Evolutionary conservation across 768 basidiomycete species (phyloP).

Genomic region (Tylopilus intermedius): DNA sequence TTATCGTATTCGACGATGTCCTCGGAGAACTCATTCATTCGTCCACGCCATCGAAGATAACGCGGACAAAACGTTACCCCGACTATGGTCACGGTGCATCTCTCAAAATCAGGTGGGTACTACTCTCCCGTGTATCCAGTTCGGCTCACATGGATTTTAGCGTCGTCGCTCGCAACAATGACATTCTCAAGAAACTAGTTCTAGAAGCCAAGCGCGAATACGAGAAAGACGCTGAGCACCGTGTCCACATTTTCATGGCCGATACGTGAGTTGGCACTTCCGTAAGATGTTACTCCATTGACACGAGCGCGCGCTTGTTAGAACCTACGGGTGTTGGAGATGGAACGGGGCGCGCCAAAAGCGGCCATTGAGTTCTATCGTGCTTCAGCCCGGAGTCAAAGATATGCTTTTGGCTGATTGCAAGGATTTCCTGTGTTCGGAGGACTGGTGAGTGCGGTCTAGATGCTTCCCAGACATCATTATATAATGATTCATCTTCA

Average conservation of each 20-base stretch:
- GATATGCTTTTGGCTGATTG: slow-evolving; percentile 88
- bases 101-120: slow-evolving; percentile 70
- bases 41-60: slow-evolving; percentile 49
- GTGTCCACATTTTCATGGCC: slow-evolving; percentile 84
- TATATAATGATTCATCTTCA: slow-evolving; percentile 16
- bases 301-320: slow-evolving; percentile 22
- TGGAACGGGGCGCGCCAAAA: slow-evolving; percentile 89
- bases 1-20: slow-evolving; percentile 7
- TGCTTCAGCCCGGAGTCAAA: slow-evolving; percentile 83
- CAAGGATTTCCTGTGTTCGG: slow-evolving; percentile 77
- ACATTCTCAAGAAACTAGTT: slow-evolving; percentile 81
- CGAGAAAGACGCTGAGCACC: slow-evolving; percentile 86
- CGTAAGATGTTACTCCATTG: slow-evolving; percentile 3
- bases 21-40: slow-evolving; percentile 20
- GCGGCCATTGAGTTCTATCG: slow-evolving; percentile 88
- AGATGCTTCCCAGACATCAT: slow-evolving; percentile 15
- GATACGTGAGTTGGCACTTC: slow-evolving; percentile 62
- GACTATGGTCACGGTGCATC: slow-evolving; percentile 71
- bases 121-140: slow-evolving; percentile 14
- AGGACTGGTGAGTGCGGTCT: slow-evolving; percentile 66
- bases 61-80: slow-evolving; percentile 69
- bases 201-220: slow-evolving; percentile 84
- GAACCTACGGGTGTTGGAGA: slow-evolving; percentile 74
- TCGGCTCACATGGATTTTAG: slow-evolving; percentile 34
- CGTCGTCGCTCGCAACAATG: slow-evolving; percentile 84